Percentiles rank a stretch among this genome's conserved stretches.
Conservation (phyloP, 352 stramenopile species). For the Phytophthora cryptogea region DNA sequence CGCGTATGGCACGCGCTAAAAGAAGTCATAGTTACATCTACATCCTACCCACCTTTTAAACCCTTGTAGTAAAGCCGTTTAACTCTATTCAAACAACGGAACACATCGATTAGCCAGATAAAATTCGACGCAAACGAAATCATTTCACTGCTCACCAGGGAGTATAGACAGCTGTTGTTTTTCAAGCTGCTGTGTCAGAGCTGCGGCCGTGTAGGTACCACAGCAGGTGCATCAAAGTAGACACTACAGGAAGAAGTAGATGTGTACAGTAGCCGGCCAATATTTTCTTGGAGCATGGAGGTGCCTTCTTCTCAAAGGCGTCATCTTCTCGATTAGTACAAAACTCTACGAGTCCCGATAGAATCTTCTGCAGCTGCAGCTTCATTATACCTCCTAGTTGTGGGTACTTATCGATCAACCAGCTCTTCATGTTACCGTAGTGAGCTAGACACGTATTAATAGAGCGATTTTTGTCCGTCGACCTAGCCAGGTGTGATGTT, state of each 20-base stretch:
- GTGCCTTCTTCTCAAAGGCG: constrained; percentile 11
- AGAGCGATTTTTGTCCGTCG: no score
- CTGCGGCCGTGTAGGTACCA: constrained; percentile 22
- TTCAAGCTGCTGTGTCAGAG: no score
- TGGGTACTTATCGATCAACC: not conserved
- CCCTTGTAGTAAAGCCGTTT: no score
- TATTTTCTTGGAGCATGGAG: constrained; percentile 8
- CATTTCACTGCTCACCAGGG: no score
- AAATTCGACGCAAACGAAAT: no score
- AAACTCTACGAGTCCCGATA: constrained; percentile 4
- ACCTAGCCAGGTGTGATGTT: not conserved
- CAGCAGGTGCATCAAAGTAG: constrained; percentile 16
- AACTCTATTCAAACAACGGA: no score
- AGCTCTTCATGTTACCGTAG: not conserved
- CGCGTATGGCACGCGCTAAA: no score
- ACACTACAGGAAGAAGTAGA: constrained; percentile 2
- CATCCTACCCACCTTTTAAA: no score
- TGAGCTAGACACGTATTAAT: no score
- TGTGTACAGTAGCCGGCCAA: constrained; percentile 16
- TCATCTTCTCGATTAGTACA: constrained; percentile 17
- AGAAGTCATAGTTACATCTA: no score
- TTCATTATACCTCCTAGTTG: not conserved
- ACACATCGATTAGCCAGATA: no score
- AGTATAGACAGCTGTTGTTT: no score
- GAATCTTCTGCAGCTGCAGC: not conserved